Base-by-base conservation (phyloP, 352 stramenopile species). In the Globisporangium mamillatum region DNA sequence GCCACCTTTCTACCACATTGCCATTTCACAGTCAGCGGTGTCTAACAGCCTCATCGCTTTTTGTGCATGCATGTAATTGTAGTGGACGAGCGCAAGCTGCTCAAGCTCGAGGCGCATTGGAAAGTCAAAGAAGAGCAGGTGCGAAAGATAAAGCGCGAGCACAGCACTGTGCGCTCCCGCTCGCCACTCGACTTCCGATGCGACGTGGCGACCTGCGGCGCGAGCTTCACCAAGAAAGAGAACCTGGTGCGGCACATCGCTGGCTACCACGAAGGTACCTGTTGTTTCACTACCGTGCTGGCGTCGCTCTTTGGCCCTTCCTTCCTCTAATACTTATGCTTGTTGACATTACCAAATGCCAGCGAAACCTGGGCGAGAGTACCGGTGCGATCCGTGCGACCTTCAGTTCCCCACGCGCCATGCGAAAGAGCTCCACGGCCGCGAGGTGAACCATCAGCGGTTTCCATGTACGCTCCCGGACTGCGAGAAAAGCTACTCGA, bases 401-500 rank as follows among this genome's bases (percentile, higher is more conserved):
- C 27, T 72, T 3, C 20, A 32, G 29, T 76, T 76, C 29, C 20
- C 22, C n/a, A 76, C 71, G 6, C 73, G 75, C 1, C 74, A 81
- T 29, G 77, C 80, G 29, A 74, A 72, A 1, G 68, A 73, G 18
- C 60, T 70, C 9, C 77, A 84, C 54, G 22, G 25, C 9, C 60
- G 44, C 53, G 22, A 59, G 14, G 24, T 34, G 4, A 60, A 27
- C 18, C 76, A 80, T 48, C 16, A 56, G 4, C 69, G 76, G 2
- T 91, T 89, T 63, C 60, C 48, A 0, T 93, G 85, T 66, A 63
- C 68, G 24, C 16, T 73, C 9, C 22, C 76, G 0, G 75, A 64
- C 14, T 93, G 83, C 53, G 53, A 18, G n/a, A 90, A 86, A 46
- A 73, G 67, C 55, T 93, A 91, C 67, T 83, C 79, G 34, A 90